A percentile compares a stretch with the other conserved stretches of the same genome.
phyloP scores from a whole-genome alignment of 176 grass and related monocot genomes.

The Elymus sibiricus region DNA sequence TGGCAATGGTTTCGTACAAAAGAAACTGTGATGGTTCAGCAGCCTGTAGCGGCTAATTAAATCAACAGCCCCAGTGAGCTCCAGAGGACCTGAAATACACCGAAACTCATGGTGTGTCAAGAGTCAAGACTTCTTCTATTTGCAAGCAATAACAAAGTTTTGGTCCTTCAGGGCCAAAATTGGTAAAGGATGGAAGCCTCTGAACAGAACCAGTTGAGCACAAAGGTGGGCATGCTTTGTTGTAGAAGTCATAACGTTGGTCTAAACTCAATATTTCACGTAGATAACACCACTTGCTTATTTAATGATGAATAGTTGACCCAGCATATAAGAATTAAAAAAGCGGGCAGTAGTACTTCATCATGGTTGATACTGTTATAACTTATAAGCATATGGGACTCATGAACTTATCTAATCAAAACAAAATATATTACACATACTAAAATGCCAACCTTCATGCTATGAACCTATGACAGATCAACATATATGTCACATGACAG shows the following conservation, averaged over 20 bases:
- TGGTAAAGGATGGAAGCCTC: neutral
- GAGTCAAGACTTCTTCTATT: slow-evolving; percentile 1
- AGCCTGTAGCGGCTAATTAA: slow-evolving; percentile 89
- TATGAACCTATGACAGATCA: slow-evolving; percentile 2
- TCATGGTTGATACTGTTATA: slow-evolving; percentile 6
- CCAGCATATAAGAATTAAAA: neutral
- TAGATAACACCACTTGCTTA: neutral
- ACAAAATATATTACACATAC: neutral
- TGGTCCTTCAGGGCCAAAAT: neutral
- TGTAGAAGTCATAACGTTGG: neutral
- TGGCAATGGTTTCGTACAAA: slow-evolving; percentile 82
- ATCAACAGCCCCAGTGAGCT: slow-evolving; percentile 88
- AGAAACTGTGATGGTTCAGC: slow-evolving; percentile 79
- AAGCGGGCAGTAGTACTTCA: neutral
- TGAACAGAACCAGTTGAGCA: neutral
- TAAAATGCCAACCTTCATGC: neutral
- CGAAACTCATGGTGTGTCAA: neutral
- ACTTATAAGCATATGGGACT: neutral
- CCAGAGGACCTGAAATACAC: slow-evolving; percentile 67
- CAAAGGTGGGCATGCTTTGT: neutral
- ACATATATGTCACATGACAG: neutral
- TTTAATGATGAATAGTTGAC: neutral
- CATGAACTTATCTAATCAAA: slow-evolving; percentile 11
- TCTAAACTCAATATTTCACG: neutral
- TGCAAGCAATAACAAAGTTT: slow-evolving; percentile 1